Conservation (phyloP, 805 yeast species). For the Zygosaccharomyces pseudorouxii region DNA sequence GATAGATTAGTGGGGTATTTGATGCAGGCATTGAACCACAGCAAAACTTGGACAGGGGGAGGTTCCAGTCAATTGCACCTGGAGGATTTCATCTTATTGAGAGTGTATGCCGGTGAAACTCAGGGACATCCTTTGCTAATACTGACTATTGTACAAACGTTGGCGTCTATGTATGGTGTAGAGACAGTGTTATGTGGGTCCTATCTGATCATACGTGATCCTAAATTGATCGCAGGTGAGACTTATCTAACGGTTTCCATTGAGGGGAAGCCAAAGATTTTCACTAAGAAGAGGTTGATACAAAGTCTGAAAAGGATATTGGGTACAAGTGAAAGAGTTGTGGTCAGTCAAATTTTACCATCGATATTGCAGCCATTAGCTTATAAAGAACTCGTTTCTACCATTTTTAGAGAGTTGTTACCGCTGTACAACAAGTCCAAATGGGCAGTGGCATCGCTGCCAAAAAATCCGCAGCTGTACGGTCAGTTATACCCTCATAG, state of each 20-base stretch:
- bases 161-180: slow-evolving; percentile 15
- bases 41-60: background rate
- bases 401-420: slow-evolving; percentile 17
- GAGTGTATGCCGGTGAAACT: slow-evolving; percentile 27
- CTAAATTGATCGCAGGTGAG: slow-evolving; percentile 14
- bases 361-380: slow-evolving; percentile 16
- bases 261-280: slow-evolving; percentile 17
- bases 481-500: slow-evolving; percentile 14
- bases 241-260: slow-evolving; percentile 19
- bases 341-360: slow-evolving; percentile 15
- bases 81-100: slow-evolving; percentile 24
- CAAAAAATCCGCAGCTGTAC: slow-evolving; percentile 7
- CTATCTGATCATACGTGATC: slow-evolving; percentile 20
- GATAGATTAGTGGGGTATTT: slow-evolving; percentile 17
- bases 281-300: slow-evolving; percentile 15
- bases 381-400: slow-evolving; percentile 11
- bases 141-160: slow-evolving; percentile 23
- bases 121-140: slow-evolving; percentile 22
- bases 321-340: slow-evolving; percentile 12
- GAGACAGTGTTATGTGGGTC: slow-evolving; percentile 17
- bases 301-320: slow-evolving; percentile 17
- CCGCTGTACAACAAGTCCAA: slow-evolving; percentile 17
- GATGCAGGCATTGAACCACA: slow-evolving; percentile 10
- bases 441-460: slow-evolving; percentile 11
- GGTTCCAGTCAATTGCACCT: slow-evolving; percentile 3